These are phyloP conservation scores for Claviceps sp. DNA, from an alignment of 2,329 filamentous ascomycete genomes.

Conservation along the genomic window DNA sequence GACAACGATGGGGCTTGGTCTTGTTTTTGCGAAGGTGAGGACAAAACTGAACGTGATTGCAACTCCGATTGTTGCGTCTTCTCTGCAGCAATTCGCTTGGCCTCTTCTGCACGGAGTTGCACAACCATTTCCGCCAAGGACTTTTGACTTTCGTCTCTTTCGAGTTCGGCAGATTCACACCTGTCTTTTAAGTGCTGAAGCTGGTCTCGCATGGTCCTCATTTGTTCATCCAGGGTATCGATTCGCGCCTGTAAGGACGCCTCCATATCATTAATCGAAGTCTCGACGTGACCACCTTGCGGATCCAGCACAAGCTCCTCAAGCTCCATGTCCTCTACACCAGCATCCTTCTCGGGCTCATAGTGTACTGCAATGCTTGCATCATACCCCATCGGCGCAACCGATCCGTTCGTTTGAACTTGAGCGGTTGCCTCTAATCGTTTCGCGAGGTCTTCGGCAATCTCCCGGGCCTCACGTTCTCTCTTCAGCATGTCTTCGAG, in stretches of 20 bases:
- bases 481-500: slow-evolving; percentile 60
- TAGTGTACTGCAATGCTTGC: slow-evolving; percentile 12
- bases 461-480: slow-evolving; percentile 69
- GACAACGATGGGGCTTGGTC: slow-evolving; percentile 9
- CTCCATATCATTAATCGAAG: slow-evolving; percentile 14
- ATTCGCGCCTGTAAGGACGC: slow-evolving; percentile 48
- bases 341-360: slow-evolving; percentile 6
- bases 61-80: slow-evolving; percentile 19
- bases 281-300: not conserved
- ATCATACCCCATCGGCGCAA: slow-evolving; percentile 10
- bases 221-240: slow-evolving; percentile 64
- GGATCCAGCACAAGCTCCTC: not conserved
- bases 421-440: slow-evolving; percentile 46
- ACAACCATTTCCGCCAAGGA: slow-evolving; percentile 80
- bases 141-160: slow-evolving; percentile 58
- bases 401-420: slow-evolving; percentile 18
- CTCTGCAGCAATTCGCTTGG: slow-evolving; percentile 29
- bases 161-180: slow-evolving; percentile 68
- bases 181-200: slow-evolving; percentile 65
- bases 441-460: slow-evolving; percentile 70
- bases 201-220: slow-evolving; percentile 67
- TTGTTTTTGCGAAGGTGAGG: slow-evolving; percentile 3
- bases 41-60: not conserved
- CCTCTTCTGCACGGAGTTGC: slow-evolving; percentile 59
- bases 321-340: not conserved